Evolutionary conservation across 495 filamentous ascomycete genomes (phyloP).

Genomic region (Penicillium silybi): DNA sequence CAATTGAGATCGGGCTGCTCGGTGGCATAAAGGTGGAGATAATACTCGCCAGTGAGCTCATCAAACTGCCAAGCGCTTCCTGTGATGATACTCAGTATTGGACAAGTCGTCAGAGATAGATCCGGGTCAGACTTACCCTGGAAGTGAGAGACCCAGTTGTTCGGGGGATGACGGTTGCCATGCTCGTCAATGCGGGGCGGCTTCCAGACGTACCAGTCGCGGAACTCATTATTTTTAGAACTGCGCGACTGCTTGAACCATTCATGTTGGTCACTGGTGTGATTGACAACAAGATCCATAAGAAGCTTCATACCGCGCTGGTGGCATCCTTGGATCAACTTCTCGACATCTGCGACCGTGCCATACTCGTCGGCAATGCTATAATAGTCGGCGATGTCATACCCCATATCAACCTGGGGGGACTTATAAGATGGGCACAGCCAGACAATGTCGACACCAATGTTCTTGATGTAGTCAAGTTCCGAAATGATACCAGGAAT

Average conservation of each 20-base stretch:
- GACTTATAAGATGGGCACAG: constrained; percentile 64
- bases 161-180: constrained; percentile 62
- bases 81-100: constrained; percentile 1
- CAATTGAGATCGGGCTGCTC: constrained; percentile 75
- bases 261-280: constrained; percentile 71
- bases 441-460: constrained; percentile 67
- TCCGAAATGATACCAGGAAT: constrained; percentile 63
- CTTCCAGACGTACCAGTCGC: constrained; percentile 75
- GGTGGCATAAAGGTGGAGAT: constrained; percentile 62
- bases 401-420: constrained; percentile 60
- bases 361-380: constrained; percentile 58
- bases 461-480: constrained; percentile 59
- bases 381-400: constrained; percentile 66
- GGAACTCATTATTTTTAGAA: constrained; percentile 54
- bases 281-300: constrained; percentile 74
- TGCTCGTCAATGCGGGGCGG: constrained; percentile 52
- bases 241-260: constrained; percentile 70
- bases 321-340: constrained; percentile 52
- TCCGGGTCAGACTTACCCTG: constrained; percentile 35
- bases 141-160: constrained; percentile 64
- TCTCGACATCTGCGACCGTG: constrained; percentile 62
- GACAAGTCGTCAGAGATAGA: background rate
- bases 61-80: constrained; percentile 66
- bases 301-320: constrained; percentile 63
- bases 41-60: constrained; percentile 62